phyloP scores from a whole-genome alignment of 2,329 filamentous ascomycete species.

The Coniochaeta pulveracea region DNA sequence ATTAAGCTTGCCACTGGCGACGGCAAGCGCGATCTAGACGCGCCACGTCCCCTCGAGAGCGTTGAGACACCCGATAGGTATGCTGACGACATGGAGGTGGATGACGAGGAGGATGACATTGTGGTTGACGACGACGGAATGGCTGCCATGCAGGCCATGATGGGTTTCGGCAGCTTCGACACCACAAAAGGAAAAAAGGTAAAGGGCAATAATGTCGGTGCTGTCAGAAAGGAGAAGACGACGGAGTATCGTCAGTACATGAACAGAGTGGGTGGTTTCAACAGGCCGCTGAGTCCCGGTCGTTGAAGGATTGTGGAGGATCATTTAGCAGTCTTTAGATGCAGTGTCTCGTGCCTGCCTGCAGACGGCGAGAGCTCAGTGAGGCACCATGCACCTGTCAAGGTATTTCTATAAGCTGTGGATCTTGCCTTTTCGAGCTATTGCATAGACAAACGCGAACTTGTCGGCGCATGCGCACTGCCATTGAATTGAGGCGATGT shows the following conservation, averaged over 20 bases:
- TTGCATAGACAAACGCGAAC: no score
- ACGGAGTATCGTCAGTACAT: slow-evolving; percentile 96
- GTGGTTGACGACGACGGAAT: slow-evolving; percentile 55
- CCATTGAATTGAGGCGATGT: no score
- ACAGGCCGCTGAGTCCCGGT: slow-evolving; percentile 57
- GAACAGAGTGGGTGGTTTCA: slow-evolving; percentile 75
- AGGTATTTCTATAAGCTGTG: no score
- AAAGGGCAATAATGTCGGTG: slow-evolving; percentile 73
- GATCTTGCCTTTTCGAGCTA: no score
- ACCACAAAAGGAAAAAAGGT: slow-evolving; percentile 86
- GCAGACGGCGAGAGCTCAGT: no score
- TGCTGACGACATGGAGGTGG: slow-evolving; percentile 19
- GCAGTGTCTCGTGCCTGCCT: no score
- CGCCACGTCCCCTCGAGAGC: slow-evolving; percentile 5
- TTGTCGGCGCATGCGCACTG: no score
- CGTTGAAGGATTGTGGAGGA: neutral
- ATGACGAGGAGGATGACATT: slow-evolving; percentile 39
- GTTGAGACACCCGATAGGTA: slow-evolving; percentile 7
- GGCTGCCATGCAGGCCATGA: slow-evolving; percentile 67
- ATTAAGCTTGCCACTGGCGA: slow-evolving; percentile 1
- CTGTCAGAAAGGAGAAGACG: slow-evolving; percentile 84
- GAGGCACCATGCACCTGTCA: no score
- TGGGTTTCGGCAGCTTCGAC: slow-evolving; percentile 83
- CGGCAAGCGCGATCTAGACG: slow-evolving; percentile 1
- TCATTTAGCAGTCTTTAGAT: neutral